Conservation (phyloP, 306 rosid species). For the Fagus crenata region DNA sequence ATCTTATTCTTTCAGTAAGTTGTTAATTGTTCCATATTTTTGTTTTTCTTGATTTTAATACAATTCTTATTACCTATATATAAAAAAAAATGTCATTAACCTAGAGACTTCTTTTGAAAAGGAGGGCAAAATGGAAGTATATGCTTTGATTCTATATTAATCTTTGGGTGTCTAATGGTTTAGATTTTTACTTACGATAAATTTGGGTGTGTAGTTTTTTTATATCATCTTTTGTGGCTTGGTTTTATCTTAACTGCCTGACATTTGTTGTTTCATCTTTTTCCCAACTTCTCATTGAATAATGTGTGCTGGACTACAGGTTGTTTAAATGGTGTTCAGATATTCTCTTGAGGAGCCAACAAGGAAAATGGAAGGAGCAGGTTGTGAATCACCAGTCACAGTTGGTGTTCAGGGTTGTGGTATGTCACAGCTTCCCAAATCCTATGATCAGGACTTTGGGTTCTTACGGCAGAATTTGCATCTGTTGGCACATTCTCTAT, state of each 20-base stretch:
- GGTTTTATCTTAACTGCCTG: not conserved
- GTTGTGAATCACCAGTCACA: not conserved
- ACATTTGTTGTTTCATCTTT: not conserved
- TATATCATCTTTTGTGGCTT: not conserved
- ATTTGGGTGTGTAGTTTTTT: not conserved
- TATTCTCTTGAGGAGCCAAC: not conserved
- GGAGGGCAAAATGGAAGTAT: not conserved
- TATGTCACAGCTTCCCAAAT: not conserved
- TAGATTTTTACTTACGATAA: not conserved
- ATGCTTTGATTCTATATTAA: not conserved
- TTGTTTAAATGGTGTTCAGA: conserved; percentile 7
- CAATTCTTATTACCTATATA: not conserved
- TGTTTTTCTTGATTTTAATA: not conserved
- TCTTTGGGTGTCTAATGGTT: not conserved
- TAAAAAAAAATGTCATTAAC: not conserved
- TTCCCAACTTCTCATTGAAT: not conserved
- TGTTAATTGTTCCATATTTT: not conserved
- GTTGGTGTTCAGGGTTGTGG: not conserved
- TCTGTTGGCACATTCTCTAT: not conserved
- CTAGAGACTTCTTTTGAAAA: not conserved
- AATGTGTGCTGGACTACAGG: conserved; percentile 4
- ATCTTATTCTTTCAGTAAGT: not conserved
- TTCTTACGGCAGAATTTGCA: not conserved
- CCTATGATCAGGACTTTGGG: not conserved
- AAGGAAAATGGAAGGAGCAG: not conserved